Percentiles rank a stretch among this genome's conserved stretches.
These are phyloP conservation scores for Microcyclosporella mali DNA, from an alignment of 2,329 filamentous ascomycete genomes.

Conservation along the genomic window DNA sequence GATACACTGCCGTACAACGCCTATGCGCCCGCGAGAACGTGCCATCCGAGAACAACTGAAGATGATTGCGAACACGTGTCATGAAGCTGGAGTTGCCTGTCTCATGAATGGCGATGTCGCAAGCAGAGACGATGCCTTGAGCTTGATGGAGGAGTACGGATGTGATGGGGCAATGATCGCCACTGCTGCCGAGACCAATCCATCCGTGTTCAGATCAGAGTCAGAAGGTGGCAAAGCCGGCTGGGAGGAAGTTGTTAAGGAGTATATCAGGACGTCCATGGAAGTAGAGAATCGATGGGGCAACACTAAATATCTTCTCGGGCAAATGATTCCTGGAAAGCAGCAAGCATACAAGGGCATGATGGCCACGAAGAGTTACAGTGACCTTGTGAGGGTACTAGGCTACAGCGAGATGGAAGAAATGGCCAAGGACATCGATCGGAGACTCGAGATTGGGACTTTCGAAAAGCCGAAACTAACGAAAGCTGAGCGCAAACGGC, in stretches of 20 bases:
- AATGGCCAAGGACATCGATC: slow-evolving; percentile 60
- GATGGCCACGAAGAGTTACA: slow-evolving; percentile 63
- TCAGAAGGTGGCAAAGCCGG: slow-evolving; percentile 63
- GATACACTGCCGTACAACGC: slow-evolving; percentile 90
- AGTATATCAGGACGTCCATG: slow-evolving; percentile 67
- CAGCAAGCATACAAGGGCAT: slow-evolving; percentile 56
- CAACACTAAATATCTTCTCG: slow-evolving; percentile 88
- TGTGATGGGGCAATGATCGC: slow-evolving; percentile 97
- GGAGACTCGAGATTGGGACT: slow-evolving; percentile 49
- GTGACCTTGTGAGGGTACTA: slow-evolving; percentile 59
- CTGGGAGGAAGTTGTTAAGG: slow-evolving; percentile 71
- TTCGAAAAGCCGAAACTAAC: slow-evolving; percentile 44
- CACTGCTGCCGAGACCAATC: slow-evolving; percentile 82
- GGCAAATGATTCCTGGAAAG: slow-evolving; percentile 80
- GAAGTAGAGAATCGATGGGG: slow-evolving; percentile 78
- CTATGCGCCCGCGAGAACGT: slow-evolving; percentile 84
- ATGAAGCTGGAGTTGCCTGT: slow-evolving; percentile 79
- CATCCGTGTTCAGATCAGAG: slow-evolving; percentile 71
- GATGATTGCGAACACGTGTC: slow-evolving; percentile 77
- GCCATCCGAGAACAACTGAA: slow-evolving; percentile 74
- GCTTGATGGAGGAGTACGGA: slow-evolving; percentile 70
- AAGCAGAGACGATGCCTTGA: slow-evolving; percentile 63
- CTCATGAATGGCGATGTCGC: slow-evolving; percentile 93
- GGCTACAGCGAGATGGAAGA: slow-evolving; percentile 55
- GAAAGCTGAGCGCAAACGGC: slow-evolving; percentile 42